Base-by-base conservation (phyloP, 179 eudicot genomes). In the Beta corolliflora region DNA sequence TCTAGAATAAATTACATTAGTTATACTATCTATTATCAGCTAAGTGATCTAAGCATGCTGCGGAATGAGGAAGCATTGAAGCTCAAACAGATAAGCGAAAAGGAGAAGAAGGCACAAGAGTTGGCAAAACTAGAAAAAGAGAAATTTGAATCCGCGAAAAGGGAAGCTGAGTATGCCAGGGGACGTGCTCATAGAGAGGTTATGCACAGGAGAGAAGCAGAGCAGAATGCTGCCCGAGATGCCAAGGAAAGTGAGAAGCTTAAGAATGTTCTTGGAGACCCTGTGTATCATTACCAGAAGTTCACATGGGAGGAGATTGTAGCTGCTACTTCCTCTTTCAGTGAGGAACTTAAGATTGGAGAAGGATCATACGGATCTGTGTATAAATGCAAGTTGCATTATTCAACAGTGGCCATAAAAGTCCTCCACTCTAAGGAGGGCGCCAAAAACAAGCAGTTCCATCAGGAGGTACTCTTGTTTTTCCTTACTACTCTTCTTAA, bases 361-460 rank as follows among this genome's bases (percentile, higher is more conserved):
- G 89, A 83, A 84, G 99, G 99, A 48, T 89, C 92, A 14, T 88
- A 88, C 83, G 99, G 99, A 80, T 86, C 91, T 56, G 97, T 96
- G 31, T 96, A 96, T 63, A 96, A 92, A 85, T 91, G 96, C 84
- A 87, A 85, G 88, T 88, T 92, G 79, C 97, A 89, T 84, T 95
- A 96, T 76, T 91, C 97, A 21, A 85, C 89, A 13, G 97, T 92
- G 58, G 99, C 97, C n/a, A 88, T 90, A 48, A 95, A 95, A 83
- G 93, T 94, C 68, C 93, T 95, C 72, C 94, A 91, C 79, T 86
- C 95, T 48, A 81, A 86, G 77, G 94, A 89, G 72, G 89, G 88
- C 41, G 84, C 86, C 23, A 79, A 83, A 31, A 87, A 77, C 77
- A 94, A 89, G 82, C 92, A 92, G 83, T 90, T 92, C 83, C 92